A percentile compares a stretch with the other conserved stretches of the same genome.
These are phyloP conservation scores for Ulmus americana DNA, from an alignment of 331 rosid species.

Conservation along the genomic window DNA sequence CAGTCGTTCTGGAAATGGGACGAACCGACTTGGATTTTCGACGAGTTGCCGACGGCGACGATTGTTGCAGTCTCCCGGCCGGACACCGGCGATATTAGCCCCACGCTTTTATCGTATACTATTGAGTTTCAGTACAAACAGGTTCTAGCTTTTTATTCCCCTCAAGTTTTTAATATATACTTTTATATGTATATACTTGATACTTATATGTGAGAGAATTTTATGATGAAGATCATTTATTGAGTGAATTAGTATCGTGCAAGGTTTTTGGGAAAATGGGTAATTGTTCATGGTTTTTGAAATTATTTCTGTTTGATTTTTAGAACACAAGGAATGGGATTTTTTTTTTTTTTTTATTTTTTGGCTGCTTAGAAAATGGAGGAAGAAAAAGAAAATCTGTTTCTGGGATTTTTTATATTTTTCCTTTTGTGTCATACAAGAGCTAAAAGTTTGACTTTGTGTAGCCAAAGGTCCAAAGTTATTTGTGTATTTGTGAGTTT, in stretches of 20 bases:
- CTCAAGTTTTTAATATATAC: not conserved
- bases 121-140: constrained; percentile 74
- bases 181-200: not conserved
- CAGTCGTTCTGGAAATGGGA: constrained; percentile 36
- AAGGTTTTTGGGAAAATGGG: no score
- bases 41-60: constrained; percentile 60
- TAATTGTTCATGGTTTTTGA: no score
- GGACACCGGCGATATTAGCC: constrained; percentile 70
- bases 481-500: no score
- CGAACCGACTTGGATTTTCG: constrained; percentile 47
- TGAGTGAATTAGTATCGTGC: no score
- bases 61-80: constrained; percentile 70
- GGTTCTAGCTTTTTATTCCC: constrained; percentile 25
- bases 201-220: no score
- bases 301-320: no score
- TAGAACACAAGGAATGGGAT: no score
- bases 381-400: no score
- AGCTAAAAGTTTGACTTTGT: not conserved
- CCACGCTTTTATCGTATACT: constrained; percentile 73
- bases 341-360: not conserved
- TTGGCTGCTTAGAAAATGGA: not conserved
- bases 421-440: not conserved
- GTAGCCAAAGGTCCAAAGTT: no score
- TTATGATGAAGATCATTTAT: no score
- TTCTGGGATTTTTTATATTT: not conserved